phyloP scores from a whole-genome alignment of 257 asterid species.

The Fraxinus anomala region DNA sequence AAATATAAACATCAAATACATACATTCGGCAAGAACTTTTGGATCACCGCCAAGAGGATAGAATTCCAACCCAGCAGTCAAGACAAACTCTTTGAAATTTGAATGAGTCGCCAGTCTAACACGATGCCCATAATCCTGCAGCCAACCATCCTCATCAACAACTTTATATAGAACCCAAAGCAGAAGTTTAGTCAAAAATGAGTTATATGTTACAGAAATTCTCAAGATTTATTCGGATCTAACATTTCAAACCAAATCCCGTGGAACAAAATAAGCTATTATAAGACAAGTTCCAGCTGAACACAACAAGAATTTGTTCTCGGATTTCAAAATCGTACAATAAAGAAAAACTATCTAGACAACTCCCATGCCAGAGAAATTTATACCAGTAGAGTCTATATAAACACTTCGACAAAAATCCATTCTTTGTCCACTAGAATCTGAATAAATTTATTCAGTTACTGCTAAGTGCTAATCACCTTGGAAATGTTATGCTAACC shows the following conservation, averaged over 20 bases:
- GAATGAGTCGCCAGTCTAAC: slow-evolving; percentile 95
- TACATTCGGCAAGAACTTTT: slow-evolving; percentile 94
- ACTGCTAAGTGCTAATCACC: neutral
- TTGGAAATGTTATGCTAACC: neutral
- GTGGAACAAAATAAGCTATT: neutral
- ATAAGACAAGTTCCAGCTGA: neutral
- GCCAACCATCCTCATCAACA: slow-evolving; percentile 38
- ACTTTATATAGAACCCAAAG: slow-evolving; percentile 26
- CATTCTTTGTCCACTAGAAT: neutral
- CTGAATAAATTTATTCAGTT: neutral
- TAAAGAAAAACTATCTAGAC: neutral
- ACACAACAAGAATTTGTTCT: neutral
- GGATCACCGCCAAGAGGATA: slow-evolving; percentile 99
- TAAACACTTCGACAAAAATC: neutral
- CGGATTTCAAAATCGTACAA: neutral
- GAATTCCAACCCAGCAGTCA: slow-evolving; percentile 93
- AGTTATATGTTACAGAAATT: neutral
- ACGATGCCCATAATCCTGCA: slow-evolving; percentile 98
- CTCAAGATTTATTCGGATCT: neutral
- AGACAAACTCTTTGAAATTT: slow-evolving; percentile 92
- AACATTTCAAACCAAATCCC: slow-evolving; percentile 2
- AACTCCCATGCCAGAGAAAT: neutral
- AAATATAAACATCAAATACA: slow-evolving; percentile 35
- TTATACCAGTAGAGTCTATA: neutral
- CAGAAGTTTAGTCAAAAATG: neutral